Evolutionary conservation across 2,329 filamentous ascomycete genomes (phyloP), one percentile per base, ranked within the genome.

Genomic region (Stachybotrys echinatus): DNA sequence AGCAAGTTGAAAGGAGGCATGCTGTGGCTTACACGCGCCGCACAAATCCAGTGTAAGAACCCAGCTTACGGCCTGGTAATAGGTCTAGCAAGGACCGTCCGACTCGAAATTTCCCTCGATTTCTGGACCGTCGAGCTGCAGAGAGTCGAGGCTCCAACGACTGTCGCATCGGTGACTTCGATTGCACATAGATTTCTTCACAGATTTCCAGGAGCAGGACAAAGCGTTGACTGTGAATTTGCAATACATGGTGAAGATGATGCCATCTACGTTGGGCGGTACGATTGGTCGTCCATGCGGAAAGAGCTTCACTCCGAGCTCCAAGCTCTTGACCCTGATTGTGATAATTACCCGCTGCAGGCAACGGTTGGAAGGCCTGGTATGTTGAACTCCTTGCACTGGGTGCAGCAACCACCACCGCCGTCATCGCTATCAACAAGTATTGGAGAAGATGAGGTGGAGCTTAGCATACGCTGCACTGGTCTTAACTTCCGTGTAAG

Each of bases 281-380:
- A 45, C 22, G 21, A 55, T 2, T 52, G 61, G 6, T 55, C 54
- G 2, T 45, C 42, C 10, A 45, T 45, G 42, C 19, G 8, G 22
- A 22, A n/a, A n/a, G n/a, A n/a, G n/a, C n/a, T n/a, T n/a, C n/a
- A n/a, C n/a, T n/a, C 42, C 22, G 22, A 45, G 27, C 14, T 27
- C 23, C 8, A 23, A 23, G 42, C 42, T 14, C 42, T 18, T 18
- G 22, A n/a, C 17, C 5, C 23, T 23, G 42, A 27, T 18, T 14
- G 49, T 61, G 6, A 55, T 59, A 19, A 52, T 48, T 12, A 58
- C 63, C 47, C 50, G 14, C 40, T 22, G 17, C 34, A 20, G 12
- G 19, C 42, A 12, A 39, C 42, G 23, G 38, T 48, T 17, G 18
- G 34, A 14, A 18, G 23, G n/a, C 23, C 22, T 18, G 47, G 47